phyloP scores from a whole-genome alignment of 2,329 filamentous ascomycete genomes.

The Ciborinia camelliae region DNA sequence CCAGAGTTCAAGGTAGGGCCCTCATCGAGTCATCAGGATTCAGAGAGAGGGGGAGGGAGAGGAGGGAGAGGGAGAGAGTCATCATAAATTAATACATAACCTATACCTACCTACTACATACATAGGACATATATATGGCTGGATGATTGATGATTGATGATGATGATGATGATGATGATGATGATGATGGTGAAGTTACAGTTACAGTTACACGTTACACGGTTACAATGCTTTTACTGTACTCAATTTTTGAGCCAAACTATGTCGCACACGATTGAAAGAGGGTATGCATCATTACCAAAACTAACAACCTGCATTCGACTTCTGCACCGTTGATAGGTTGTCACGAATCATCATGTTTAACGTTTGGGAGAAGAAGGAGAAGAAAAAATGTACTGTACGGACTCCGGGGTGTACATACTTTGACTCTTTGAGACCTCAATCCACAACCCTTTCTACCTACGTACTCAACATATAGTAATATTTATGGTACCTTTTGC shows the following conservation, averaged over 20 bases:
- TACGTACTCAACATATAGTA: neutral
- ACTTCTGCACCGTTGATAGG: constrained; percentile 7
- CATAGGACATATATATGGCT: constrained; percentile 3
- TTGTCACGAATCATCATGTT: constrained; percentile 11
- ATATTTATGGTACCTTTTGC: neutral
- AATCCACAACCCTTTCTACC: constrained; percentile 3
- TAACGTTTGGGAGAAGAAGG: neutral
- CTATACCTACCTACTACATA: no score
- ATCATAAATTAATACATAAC: no score
- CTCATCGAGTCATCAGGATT: no score
- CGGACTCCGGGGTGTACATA: no score
- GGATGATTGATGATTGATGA: neutral
- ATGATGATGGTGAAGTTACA: neutral
- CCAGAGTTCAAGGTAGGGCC: no score
- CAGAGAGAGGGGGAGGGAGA: no score
- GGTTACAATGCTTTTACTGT: neutral
- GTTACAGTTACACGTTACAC: no score
- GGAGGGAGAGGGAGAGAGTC: no score
- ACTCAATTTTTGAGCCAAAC: constrained; percentile 6
- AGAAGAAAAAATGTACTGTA: neutral
- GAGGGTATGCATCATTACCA: constrained; percentile 1
- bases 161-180: neutral
- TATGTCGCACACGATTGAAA: constrained; percentile 19
- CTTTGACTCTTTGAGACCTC: constrained; percentile 1
- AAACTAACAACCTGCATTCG: constrained; percentile 6